Conservation (phyloP, 2,329 filamentous ascomycete genomes). For the Tolypocladium endophyticum region DNA sequence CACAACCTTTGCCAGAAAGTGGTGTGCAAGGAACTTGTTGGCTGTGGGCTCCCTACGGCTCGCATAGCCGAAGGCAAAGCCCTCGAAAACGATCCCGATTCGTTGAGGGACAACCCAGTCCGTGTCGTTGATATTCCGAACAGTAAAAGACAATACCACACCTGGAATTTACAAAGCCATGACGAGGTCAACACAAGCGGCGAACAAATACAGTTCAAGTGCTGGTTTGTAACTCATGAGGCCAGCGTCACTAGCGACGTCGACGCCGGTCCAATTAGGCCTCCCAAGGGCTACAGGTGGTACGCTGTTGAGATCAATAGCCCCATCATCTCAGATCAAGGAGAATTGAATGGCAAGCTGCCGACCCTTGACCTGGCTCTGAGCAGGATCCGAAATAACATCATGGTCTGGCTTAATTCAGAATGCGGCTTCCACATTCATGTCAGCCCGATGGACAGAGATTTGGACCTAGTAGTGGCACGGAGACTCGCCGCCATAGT, state of each 20-base stretch:
- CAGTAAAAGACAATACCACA: neutral
- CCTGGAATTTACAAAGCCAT: neutral
- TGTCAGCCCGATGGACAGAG: conserved; percentile 8
- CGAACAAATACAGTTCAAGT: neutral
- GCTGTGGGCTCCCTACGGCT: conserved; percentile 8
- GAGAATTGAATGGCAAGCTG: conserved; percentile 10
- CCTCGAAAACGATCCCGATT: neutral
- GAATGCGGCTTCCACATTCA: conserved; percentile 16
- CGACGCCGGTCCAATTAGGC: neutral
- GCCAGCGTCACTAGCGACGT: neutral
- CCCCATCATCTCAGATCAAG: conserved; percentile 8
- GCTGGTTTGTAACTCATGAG: neutral
- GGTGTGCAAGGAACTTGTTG: conserved; percentile 11
- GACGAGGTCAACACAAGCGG: neutral
- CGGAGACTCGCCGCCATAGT: conserved; percentile 10
- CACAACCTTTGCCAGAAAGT: neutral
- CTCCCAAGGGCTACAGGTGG: conserved; percentile 9
- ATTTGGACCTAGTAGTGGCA: conserved; percentile 9
- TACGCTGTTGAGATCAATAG: conserved; percentile 15
- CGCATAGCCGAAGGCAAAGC: neutral
- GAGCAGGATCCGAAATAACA: conserved; percentile 5
- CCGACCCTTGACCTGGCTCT: conserved; percentile 11
- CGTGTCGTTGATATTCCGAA: neutral
- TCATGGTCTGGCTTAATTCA: conserved; percentile 14
- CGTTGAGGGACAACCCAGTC: neutral